Evolutionary conservation across 2,329 filamentous ascomycete genomes (phyloP), one percentile per base, ranked within the genome.

Genomic region (Periconia sp.): DNA sequence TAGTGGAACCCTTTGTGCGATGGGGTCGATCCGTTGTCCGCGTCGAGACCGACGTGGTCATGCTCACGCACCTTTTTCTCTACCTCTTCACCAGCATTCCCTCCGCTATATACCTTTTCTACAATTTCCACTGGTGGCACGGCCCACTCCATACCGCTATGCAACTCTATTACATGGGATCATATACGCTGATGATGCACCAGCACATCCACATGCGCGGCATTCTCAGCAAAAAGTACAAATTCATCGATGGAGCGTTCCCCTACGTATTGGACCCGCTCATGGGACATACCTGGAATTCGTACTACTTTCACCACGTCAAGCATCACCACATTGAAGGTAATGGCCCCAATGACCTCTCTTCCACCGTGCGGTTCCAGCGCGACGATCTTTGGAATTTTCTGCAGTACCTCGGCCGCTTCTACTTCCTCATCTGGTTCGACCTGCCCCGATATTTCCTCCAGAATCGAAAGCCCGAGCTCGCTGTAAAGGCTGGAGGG

Each of bases 291-390:
- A 92, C 89, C 0, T 92, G 89, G 88, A 91, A 93, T 74, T 87
- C 86, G 1, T 93, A 93, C 75, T 93, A 83, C 70, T 92, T 91
- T 67, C 90, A 93, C 68, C 90, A 93, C 65, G 88, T 92, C 67
- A 93, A 93, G 77, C 89, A 92, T 66, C 90, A 93, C 67, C 90
- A 93, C 60, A 85, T 92, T 51, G 90, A 92, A 74, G 87, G 85
- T 57, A 93, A 93, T 63, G 90, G 90, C 0, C 88, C 89, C 0
- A 81, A 87, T 45, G 90, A 93, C 65, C 79, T 92, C 0, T 90
- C 86, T 1, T 89, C 88, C 0, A 93, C 90, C 0, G 82, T 93
- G 37, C 82, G 87, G 14, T 92, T 90, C 70, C 88, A 92, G 68
- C 82, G 90, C 6, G 90, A 93, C 68, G 82, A 83, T 50, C 55